These are phyloP conservation scores for Roridomyces roridus DNA, from an alignment of 768 basidiomycete genomes.

Conservation along the genomic window DNA sequence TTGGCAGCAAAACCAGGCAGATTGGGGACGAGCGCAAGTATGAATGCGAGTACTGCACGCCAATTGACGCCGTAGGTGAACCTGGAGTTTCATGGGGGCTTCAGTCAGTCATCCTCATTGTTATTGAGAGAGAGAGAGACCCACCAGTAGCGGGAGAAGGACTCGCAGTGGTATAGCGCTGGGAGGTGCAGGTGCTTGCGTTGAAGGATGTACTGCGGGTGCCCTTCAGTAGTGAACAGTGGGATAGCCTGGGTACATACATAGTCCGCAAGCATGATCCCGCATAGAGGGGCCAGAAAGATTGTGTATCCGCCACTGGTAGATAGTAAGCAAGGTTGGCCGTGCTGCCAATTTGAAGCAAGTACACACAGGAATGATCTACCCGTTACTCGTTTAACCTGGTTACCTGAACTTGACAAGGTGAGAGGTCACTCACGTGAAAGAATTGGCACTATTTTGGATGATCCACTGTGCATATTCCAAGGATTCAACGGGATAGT, in stretches of 20 bases:
- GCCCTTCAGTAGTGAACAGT: no score
- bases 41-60: conserved; percentile 22
- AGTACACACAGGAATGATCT: conserved; percentile 17
- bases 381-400: conserved; percentile 3
- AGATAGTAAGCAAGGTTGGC: no score
- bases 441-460: conserved; percentile 51
- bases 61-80: conserved; percentile 25
- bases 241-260: not conserved
- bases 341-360: not conserved
- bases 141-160: conserved; percentile 14
- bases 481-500: not conserved
- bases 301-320: conserved; percentile 57
- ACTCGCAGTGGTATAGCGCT: no score
- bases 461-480: conserved; percentile 67
- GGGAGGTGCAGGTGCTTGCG: no score
- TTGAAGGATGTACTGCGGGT: no score
- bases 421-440: conserved; percentile 53
- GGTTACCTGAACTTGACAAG: no score
- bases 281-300: conserved; percentile 69
- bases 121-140: no score
- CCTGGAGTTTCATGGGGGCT: no score
- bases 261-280: conserved; percentile 49
- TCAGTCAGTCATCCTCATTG: no score
- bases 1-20: conserved; percentile 21
- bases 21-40: conserved; percentile 19